Percentiles rank a stretch among this genome's conserved stretches.
Conservation (phyloP, 768 basidiomycete species). For the Sarcodon aspratus region DNA sequence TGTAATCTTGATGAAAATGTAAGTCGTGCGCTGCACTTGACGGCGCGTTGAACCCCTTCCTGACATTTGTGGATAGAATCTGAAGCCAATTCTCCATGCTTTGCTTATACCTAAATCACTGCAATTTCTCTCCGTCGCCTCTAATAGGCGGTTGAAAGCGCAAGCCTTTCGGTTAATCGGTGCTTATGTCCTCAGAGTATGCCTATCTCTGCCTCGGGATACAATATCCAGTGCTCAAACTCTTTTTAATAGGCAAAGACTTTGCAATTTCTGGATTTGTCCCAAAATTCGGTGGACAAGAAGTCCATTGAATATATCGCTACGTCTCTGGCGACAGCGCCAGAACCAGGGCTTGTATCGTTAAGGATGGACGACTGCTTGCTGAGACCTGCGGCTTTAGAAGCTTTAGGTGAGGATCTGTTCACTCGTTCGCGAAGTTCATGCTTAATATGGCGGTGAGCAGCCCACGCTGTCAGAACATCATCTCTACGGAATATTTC, state of each 20-base stretch:
- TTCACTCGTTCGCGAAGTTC: neutral
- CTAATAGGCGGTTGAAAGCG: conserved; percentile 72
- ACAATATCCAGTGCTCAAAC: neutral
- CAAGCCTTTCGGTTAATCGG: conserved; percentile 72
- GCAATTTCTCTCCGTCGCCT: conserved; percentile 76
- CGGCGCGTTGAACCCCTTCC: neutral
- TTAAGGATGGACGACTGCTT: conserved; percentile 84
- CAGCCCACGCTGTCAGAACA: conserved; percentile 75
- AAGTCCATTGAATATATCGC: conserved; percentile 76
- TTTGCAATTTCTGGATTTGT: conserved; percentile 83
- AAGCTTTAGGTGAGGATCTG: conserved; percentile 57
- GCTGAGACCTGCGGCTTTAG: conserved; percentile 62
- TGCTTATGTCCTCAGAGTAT: conserved; percentile 66
- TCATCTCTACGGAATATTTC: conserved; percentile 85
- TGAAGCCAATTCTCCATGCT: conserved; percentile 87
- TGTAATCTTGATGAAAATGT: conserved; percentile 84
- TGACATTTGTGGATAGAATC: conserved; percentile 29
- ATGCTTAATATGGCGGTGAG: conserved; percentile 1
- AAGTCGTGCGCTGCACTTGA: conserved; percentile 11
- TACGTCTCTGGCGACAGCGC: conserved; percentile 43
- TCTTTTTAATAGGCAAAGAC: conserved; percentile 43
- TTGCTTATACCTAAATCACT: conserved; percentile 76
- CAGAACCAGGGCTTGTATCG: conserved; percentile 54
- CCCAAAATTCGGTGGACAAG: conserved; percentile 78
- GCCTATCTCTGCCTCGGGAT: neutral